These are phyloP conservation scores for Chalaropsis ovoidea DNA, from an alignment of 2,329 filamentous ascomycete genomes.

Conservation along the genomic window DNA sequence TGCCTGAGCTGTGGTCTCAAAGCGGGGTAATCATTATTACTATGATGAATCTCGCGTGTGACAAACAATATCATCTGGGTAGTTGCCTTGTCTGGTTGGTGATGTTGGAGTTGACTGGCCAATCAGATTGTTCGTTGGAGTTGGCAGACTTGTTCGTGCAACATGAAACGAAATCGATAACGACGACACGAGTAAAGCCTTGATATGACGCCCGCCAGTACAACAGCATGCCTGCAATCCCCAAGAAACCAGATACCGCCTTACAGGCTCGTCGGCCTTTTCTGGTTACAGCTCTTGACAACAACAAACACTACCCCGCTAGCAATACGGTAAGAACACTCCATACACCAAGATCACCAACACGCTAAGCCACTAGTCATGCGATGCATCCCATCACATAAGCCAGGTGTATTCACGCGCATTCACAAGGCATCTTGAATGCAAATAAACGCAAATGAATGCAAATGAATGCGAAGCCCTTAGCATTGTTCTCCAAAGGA, in stretches of 20 bases:
- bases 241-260: no score
- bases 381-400: no score
- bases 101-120: neutral
- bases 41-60: neutral
- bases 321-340: no score
- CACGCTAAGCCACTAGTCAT: no score
- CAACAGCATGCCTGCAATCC: no score
- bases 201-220: no score
- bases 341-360: no score
- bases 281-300: no score
- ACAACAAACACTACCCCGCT: no score
- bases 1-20: neutral
- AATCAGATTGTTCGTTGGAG: neutral
- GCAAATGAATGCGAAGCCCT: conserved; percentile 3
- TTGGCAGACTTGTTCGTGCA: neutral
- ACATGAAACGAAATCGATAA: neutral
- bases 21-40: neutral
- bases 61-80: neutral
- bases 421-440: neutral
- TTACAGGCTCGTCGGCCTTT: no score
- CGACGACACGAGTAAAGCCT: neutral
- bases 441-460: neutral
- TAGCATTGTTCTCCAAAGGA: neutral
- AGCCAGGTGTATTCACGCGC: no score
- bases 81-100: neutral